Conservation (phyloP, 2,329 filamentous ascomycete species). For the Zasmidium cellare region DNA sequence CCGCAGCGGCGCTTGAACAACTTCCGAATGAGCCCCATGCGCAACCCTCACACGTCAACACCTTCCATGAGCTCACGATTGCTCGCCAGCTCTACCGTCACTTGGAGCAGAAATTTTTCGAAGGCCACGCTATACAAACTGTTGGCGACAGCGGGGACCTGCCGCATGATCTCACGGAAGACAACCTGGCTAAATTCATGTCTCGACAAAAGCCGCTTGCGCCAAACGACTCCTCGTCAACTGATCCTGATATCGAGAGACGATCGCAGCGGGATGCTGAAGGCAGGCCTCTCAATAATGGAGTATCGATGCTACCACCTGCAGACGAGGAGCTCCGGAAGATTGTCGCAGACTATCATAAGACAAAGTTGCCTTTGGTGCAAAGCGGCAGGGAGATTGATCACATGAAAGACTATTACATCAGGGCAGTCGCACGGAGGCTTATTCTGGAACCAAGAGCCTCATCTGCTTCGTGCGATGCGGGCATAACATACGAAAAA, state of each 20-base stretch:
- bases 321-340: neutral
- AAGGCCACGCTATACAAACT: neutral
- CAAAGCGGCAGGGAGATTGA: neutral
- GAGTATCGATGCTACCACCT: neutral
- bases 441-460: no score
- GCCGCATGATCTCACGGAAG: neutral
- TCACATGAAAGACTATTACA: no score
- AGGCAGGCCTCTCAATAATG: neutral
- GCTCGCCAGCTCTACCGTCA: neutral
- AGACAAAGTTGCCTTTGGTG: neutral
- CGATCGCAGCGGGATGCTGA: neutral
- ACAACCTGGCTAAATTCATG: neutral
- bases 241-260: neutral
- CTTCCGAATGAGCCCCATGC: neutral
- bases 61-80: neutral
- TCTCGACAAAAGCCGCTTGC: neutral
- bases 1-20: neutral
- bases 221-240: neutral
- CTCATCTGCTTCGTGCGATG: no score
- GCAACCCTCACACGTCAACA: neutral
- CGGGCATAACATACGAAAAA: no score
- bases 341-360: neutral
- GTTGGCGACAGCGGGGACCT: neutral
- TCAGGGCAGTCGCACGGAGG: no score
- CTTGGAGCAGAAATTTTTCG: neutral